Evolutionary conservation across 169 alveolate species (phyloP).

Genomic region (Plasmodium sp.): DNA sequence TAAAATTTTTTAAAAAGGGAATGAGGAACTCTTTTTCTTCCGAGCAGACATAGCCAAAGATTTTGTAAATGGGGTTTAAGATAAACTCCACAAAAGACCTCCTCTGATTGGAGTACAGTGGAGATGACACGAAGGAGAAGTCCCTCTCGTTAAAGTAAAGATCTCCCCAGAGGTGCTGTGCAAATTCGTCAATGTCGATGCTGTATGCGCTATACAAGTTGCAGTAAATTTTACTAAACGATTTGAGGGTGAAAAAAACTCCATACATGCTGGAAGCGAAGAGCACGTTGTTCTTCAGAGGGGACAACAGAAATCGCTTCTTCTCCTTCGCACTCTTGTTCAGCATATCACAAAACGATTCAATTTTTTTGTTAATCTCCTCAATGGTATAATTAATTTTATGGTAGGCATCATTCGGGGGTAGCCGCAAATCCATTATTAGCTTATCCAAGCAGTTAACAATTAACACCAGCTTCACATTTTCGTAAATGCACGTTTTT

Average conservation of each 20-base stretch:
- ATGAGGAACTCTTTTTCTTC: slow-evolving; percentile 96
- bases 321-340: slow-evolving; percentile 46
- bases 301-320: slow-evolving; percentile 86
- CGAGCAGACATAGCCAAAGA: slow-evolving; percentile 94
- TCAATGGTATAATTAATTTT: slow-evolving; percentile 90
- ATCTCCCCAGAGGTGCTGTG: slow-evolving; percentile 94
- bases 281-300: slow-evolving; percentile 94
- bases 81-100: slow-evolving; percentile 98
- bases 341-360: slow-evolving; percentile 46
- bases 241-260: slow-evolving; percentile 93
- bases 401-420: slow-evolving; percentile 99
- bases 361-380: slow-evolving; percentile 77
- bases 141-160: slow-evolving; percentile 86
- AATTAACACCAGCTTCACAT: slow-evolving; percentile 84
- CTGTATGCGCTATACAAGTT: slow-evolving; percentile 76
- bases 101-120: slow-evolving; percentile 83
- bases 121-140: slow-evolving; percentile 83
- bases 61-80: slow-evolving; percentile 98
- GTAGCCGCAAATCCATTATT: slow-evolving; percentile 96
- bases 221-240: slow-evolving; percentile 93
- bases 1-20: slow-evolving; percentile 88
- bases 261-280: slow-evolving; percentile 96
- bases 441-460: slow-evolving; percentile 97
- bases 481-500: slow-evolving; percentile 86
- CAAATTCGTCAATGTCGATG: slow-evolving; percentile 83